phyloP scores from a whole-genome alignment of 495 filamentous ascomycete species.

The Parachaetomium inaequale region DNA sequence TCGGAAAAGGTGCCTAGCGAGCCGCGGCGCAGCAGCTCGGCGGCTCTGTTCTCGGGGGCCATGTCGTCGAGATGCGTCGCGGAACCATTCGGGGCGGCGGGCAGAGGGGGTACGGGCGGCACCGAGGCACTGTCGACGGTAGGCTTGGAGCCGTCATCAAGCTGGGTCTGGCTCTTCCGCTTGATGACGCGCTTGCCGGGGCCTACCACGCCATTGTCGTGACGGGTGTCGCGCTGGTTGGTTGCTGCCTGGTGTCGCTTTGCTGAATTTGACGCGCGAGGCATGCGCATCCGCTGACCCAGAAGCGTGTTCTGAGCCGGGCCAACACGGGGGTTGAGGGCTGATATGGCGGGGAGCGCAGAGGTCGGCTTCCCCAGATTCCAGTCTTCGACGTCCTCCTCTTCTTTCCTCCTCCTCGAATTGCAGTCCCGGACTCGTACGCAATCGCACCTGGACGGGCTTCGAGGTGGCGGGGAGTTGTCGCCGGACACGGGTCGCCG shows the following conservation, averaged over 20 bases:
- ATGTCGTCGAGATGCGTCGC: slow-evolving; percentile 39
- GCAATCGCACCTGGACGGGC: neutral
- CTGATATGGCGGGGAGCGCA: slow-evolving; percentile 8
- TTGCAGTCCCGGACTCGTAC: neutral
- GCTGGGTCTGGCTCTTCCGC: slow-evolving; percentile 48
- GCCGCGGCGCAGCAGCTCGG: slow-evolving; percentile 39
- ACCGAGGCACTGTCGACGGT: slow-evolving; percentile 32
- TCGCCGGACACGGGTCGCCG: neutral
- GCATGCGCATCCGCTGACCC: slow-evolving; percentile 60
- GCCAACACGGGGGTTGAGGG: slow-evolving; percentile 24
- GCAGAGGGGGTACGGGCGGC: slow-evolving; percentile 40
- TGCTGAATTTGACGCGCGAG: slow-evolving; percentile 62
- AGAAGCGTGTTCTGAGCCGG: slow-evolving; percentile 52
- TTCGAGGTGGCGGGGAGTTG: neutral
- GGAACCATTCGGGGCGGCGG: slow-evolving; percentile 37
- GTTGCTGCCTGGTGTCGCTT: slow-evolving; percentile 63
- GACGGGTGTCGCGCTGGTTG: slow-evolving; percentile 70
- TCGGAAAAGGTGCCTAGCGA: slow-evolving; percentile 49
- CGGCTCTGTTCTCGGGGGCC: slow-evolving; percentile 38
- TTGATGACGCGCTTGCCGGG: slow-evolving; percentile 73
- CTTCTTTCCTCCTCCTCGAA: neutral
- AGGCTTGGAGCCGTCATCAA: slow-evolving; percentile 33
- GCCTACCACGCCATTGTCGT: slow-evolving; percentile 83
- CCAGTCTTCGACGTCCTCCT: neutral
- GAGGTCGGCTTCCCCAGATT: neutral